Conservation (phyloP, 129 eudicot genomes). For the Chrysanthemum lavandulifolium region DNA sequence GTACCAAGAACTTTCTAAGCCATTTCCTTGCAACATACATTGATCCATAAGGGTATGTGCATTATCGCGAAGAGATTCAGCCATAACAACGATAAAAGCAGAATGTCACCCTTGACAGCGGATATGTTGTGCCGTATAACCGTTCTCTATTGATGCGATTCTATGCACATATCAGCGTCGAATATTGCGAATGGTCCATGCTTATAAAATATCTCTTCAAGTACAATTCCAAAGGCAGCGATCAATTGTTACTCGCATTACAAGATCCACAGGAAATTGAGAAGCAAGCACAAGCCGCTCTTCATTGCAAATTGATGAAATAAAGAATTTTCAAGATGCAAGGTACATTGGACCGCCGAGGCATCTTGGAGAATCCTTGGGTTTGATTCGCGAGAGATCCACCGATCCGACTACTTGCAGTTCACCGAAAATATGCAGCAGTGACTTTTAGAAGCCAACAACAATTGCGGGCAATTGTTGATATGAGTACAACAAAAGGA, state of each 20-base stretch:
- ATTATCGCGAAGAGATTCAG: neutral
- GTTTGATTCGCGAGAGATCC: neutral
- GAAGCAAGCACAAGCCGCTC: no score
- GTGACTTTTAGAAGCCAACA: neutral
- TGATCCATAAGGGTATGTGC: neutral
- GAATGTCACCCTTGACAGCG: neutral
- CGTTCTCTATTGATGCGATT: neutral
- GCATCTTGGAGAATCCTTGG: neutral
- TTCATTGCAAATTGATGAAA: neutral
- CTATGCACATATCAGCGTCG: no score
- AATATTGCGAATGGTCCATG: neutral
- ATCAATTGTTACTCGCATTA: neutral
- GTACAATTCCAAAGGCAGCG: neutral
- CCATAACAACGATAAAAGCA: neutral
- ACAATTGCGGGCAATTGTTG: neutral
- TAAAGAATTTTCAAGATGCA: neutral
- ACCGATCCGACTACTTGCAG: neutral
- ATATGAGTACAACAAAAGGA: neutral
- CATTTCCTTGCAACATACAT: neutral
- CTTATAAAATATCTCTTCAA: neutral
- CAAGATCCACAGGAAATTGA: no score
- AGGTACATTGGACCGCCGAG: neutral
- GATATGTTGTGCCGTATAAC: neutral
- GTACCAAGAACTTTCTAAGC: neutral
- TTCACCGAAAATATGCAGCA: slow-evolving; percentile 23